Evolutionary conservation across 2,329 filamentous ascomycete genomes (phyloP).

Genomic region (Cryphonectria parasitica): DNA sequence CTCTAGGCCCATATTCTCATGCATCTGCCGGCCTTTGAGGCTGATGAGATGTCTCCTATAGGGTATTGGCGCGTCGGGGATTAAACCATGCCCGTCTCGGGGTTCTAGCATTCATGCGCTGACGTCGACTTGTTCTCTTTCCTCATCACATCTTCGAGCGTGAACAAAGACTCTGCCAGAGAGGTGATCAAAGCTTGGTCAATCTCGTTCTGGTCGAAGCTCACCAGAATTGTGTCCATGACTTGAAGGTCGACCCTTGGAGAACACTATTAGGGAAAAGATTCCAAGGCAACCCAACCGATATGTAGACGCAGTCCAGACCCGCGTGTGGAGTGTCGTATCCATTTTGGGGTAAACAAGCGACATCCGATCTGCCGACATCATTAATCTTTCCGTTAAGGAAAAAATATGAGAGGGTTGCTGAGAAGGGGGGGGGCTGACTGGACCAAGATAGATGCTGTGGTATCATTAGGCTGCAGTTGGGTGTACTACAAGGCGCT

Average conservation of each 20-base stretch:
- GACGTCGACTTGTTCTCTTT: not conserved
- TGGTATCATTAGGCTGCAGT: not conserved
- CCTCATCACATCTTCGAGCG: not conserved
- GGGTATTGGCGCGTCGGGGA: constrained; percentile 12
- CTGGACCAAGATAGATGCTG: too few species aligned
- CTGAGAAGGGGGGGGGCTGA: too few species aligned
- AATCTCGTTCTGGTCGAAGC: not conserved
- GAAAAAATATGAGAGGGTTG: not conserved
- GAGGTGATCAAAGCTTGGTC: not conserved
- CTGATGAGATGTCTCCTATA: constrained; percentile 5
- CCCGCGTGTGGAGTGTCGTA: not conserved
- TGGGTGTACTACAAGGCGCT: not conserved
- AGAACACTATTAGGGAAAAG: too few species aligned
- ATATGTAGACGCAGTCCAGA: not conserved
- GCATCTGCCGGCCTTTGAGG: constrained; percentile 3
- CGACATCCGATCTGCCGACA: constrained; percentile 23
- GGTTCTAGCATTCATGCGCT: not conserved
- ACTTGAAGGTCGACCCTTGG: not conserved
- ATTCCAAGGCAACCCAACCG: not conserved
- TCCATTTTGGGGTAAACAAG: constrained; percentile 12
- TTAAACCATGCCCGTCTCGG: constrained; percentile 21
- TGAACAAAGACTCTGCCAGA: not conserved
- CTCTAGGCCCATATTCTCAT: not conserved
- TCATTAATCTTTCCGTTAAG: too few species aligned
- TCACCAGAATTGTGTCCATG: not conserved